Conservation (phyloP, 176 grass and related monocot species). For the Carex cristatella region DNA sequence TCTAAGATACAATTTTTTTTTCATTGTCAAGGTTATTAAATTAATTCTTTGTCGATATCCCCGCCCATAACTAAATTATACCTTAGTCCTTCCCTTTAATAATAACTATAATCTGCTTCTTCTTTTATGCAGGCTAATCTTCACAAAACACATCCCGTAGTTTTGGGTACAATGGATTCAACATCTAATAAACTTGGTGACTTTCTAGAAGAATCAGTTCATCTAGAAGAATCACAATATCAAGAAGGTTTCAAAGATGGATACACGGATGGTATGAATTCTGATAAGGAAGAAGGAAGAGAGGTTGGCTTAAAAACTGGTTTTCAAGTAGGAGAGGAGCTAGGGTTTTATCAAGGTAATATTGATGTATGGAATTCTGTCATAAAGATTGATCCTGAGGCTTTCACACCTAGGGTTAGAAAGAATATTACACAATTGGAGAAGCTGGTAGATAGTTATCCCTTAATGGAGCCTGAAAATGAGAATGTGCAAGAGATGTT, state of each 20-base stretch:
- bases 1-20: no score
- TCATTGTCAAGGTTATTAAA: no score
- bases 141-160: not conserved
- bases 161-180: constrained; percentile 37
- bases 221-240: constrained; percentile 63
- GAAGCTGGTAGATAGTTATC: constrained; percentile 42
- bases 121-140: not conserved
- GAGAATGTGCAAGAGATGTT: constrained; percentile 51
- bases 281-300: constrained; percentile 60
- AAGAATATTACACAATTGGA: constrained; percentile 60
- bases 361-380: constrained; percentile 57
- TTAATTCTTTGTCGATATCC: no score
- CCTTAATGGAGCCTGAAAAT: constrained; percentile 55
- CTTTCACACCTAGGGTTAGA: constrained; percentile 47
- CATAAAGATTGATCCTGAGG: constrained; percentile 29
- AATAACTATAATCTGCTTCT: not conserved
- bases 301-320: constrained; percentile 66
- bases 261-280: constrained; percentile 47
- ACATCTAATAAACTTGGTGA: constrained; percentile 29
- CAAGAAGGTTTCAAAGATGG: constrained; percentile 62
- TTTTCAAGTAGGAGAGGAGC: constrained; percentile 63
- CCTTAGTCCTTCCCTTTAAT: no score
- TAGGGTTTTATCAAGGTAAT: constrained; percentile 75
- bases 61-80: no score
- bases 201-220: constrained; percentile 50